These are phyloP conservation scores for Fusarium sp. DNA, from an alignment of 2,329 filamentous ascomycete genomes.

Conservation along the genomic window DNA sequence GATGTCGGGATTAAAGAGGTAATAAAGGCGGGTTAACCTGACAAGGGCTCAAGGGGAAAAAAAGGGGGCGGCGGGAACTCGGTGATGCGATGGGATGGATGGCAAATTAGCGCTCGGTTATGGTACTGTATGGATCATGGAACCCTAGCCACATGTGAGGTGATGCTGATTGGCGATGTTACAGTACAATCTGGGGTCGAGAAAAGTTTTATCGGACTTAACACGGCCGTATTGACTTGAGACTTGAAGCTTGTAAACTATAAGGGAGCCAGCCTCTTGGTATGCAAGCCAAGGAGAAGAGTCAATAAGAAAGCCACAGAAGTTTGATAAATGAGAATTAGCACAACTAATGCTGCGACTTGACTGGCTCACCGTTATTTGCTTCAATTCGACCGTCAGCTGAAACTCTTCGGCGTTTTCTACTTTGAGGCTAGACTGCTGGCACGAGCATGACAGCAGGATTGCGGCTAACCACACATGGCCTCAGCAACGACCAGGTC, in stretches of 20 bases:
- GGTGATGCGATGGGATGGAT: not conserved
- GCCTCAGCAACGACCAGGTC: not conserved
- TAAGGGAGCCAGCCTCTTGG: not conserved
- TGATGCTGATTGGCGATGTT: not conserved
- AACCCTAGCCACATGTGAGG: not conserved
- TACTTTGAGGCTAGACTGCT: not conserved
- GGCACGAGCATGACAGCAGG: not conserved
- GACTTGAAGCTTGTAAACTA: not conserved
- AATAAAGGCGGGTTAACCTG: not conserved
- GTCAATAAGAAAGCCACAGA: not conserved
- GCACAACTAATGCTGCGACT: not conserved
- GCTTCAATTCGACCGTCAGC: not conserved
- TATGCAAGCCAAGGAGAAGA: not conserved
- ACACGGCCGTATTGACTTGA: not conserved
- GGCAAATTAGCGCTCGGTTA: not conserved
- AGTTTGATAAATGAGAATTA: not conserved
- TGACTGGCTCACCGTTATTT: not conserved
- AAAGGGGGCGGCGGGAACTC: not conserved
- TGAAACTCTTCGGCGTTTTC: not conserved
- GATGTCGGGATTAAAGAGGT: not conserved
- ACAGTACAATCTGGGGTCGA: not conserved
- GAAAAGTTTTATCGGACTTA: not conserved
- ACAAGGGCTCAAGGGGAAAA: not conserved
- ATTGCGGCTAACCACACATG: not conserved
- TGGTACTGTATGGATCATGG: not conserved